Conservation (phyloP, 495 filamentous ascomycete genomes). For the Lasiosphaeria ovina region DNA sequence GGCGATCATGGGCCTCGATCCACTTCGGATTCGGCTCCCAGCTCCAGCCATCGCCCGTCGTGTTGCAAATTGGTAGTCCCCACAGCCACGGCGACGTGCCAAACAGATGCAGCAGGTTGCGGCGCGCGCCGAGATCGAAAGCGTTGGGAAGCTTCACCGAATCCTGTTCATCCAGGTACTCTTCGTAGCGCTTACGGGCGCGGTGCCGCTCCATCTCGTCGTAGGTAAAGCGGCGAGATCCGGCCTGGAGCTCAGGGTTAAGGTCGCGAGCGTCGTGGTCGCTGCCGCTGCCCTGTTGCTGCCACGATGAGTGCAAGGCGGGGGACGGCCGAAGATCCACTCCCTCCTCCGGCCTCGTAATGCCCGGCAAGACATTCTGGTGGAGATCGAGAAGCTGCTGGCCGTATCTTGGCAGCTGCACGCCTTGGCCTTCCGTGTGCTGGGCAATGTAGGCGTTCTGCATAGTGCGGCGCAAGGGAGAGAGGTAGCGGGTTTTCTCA, state of each 20-base stretch:
- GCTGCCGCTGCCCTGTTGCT: slow-evolving; percentile 16
- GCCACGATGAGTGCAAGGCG: not conserved
- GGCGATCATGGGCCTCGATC: slow-evolving; percentile 61
- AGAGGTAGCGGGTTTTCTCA: slow-evolving; percentile 90
- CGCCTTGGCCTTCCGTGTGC: slow-evolving; percentile 43
- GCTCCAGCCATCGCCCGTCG: slow-evolving; percentile 87
- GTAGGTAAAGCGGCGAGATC: slow-evolving; percentile 54
- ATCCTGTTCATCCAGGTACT: slow-evolving; percentile 86
- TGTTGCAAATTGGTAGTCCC: slow-evolving; percentile 78
- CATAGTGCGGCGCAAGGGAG: slow-evolving; percentile 68
- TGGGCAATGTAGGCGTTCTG: slow-evolving; percentile 58
- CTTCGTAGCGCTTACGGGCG: slow-evolving; percentile 70
- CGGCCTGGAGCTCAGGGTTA: slow-evolving; percentile 51
- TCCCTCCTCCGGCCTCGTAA: slow-evolving; percentile 77
- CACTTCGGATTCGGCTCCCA: slow-evolving; percentile 83
- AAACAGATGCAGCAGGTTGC: slow-evolving; percentile 82
- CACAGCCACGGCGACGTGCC: slow-evolving; percentile 68
- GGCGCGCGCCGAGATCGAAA: slow-evolving; percentile 80
- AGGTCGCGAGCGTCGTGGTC: slow-evolving; percentile 6
- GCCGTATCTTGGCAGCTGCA: slow-evolving; percentile 61
- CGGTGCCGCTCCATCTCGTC: slow-evolving; percentile 70
- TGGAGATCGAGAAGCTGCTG: slow-evolving; percentile 78
- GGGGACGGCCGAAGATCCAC: slow-evolving; percentile 47
- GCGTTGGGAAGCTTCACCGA: slow-evolving; percentile 83
- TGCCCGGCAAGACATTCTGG: slow-evolving; percentile 76